Conservation (phyloP, 257 asterid species). For the Solanum neorickii region DNA sequence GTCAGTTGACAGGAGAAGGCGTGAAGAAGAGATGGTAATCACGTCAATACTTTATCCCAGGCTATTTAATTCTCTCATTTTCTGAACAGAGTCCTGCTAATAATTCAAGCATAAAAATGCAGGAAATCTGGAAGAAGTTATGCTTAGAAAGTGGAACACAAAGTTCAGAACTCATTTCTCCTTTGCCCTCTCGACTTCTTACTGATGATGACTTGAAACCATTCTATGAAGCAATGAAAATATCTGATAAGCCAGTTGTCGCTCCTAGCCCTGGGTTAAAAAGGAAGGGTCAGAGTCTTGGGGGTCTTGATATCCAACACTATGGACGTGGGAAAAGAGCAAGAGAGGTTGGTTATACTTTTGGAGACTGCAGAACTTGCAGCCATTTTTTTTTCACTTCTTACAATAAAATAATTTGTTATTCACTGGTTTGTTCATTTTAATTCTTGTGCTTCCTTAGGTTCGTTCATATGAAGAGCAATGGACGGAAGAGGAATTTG, state of each 20-base stretch:
- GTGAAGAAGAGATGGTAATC: conserved; percentile 70
- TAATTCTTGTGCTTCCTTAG: conserved; percentile 20
- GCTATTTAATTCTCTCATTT: not conserved
- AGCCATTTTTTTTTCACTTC: not conserved
- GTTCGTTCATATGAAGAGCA: conserved; percentile 98
- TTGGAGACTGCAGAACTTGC: not conserved
- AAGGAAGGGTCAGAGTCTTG: conserved; percentile 68
- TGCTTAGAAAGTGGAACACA: conserved; percentile 30
- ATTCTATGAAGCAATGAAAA: conserved; percentile 84
- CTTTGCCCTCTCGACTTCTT: conserved; percentile 83
- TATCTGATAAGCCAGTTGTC: conserved; percentile 42
- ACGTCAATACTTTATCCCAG: conserved; percentile 2
- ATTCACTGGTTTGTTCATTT: conserved; percentile 11
- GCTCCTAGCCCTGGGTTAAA: conserved; percentile 51
- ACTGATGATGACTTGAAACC: conserved; percentile 68
- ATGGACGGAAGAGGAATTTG: conserved; percentile 97
- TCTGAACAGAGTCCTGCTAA: not conserved
- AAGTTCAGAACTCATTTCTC: conserved; percentile 41
- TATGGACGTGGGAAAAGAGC: conserved; percentile 99
- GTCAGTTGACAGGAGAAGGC: conserved; percentile 74
- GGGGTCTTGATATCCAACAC: conserved; percentile 87
- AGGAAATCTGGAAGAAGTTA: conserved; percentile 70
- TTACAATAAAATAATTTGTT: not conserved
- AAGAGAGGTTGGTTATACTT: conserved; percentile 65
- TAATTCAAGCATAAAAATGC: conserved; percentile 1